Base-by-base conservation (phyloP, 257 asterid species). In the Ophiorrhiza pumila region DNA sequence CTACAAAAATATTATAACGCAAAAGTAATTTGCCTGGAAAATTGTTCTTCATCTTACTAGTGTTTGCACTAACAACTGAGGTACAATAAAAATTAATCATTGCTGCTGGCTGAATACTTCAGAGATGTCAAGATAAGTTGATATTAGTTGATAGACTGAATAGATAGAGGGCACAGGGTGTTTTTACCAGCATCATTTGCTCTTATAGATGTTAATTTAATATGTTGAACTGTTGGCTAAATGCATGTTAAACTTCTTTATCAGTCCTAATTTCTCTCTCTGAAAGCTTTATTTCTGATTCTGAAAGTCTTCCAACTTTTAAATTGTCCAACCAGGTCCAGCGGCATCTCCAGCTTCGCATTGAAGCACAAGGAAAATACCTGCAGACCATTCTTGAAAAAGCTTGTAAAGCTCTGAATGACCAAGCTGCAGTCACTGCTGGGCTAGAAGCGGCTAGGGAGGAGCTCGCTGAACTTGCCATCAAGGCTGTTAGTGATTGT, bases 401-500 rank as follows among this genome's bases (percentile, higher is more conserved):
- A 81, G 87, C 85, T 39, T 91, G 89, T 72, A 85, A 79, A 72
- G 81, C 84, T 25, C 87, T 89, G 11, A 84, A 82, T 41, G 86
- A 85, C 23, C 86, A 82, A 29, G 81, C 78, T 15, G 81, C 71
- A 68, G 89, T 78, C 32, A 69, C 86, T 8, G 80, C 87, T 7
- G 87, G 92, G 49, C 75, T 90, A 32, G 96, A 92, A 76, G 82
- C 85, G 10, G 84, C 92, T 13, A 72, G 88, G 34, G 86, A 83
- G 73, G 96, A 90, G 78, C 90, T 88, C 65, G 86, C 96, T 4
- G 88, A 80, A 43, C 79, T 90, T 47, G 90, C 96, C 63, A 87
- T 85, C 81, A 88, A 88, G 86, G 95, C 86, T 67, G 78, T 85
- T 32, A 80, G 69, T 25, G 95, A 87, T 76, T 76, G 82, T 74